These are phyloP conservation scores for Marasmius fiardii DNA, from an alignment of 1,284 basidiomycete species.

Conservation along the genomic window DNA sequence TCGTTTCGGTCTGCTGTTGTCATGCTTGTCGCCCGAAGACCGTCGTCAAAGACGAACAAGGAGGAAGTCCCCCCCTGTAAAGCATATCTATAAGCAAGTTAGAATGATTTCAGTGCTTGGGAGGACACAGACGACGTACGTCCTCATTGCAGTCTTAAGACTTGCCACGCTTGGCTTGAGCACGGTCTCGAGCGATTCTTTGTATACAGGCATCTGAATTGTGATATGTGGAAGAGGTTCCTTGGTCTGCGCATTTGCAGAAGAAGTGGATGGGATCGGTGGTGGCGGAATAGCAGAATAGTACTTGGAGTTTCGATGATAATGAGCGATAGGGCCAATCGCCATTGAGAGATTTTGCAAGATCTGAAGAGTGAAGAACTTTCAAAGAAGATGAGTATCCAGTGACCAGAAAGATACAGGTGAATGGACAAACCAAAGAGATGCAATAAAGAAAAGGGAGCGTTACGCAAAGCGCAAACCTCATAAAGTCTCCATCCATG, in stretches of 20 bases:
- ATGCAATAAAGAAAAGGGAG: slow-evolving; percentile 70
- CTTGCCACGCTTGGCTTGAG: slow-evolving; percentile 74
- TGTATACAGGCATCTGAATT: slow-evolving; percentile 82
- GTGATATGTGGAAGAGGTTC: slow-evolving; percentile 69
- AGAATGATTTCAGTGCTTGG: slow-evolving; percentile 72
- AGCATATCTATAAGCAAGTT: slow-evolving; percentile 44
- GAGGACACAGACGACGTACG: slow-evolving; percentile 75
- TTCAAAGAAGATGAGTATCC: background rate
- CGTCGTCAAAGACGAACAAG: slow-evolving; percentile 79
- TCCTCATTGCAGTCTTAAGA: slow-evolving; percentile 83
- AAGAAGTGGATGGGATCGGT: slow-evolving; percentile 25
- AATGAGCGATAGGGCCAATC: slow-evolving; percentile 73
- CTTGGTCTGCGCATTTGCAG: slow-evolving; percentile 46
- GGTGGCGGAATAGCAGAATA: slow-evolving; percentile 61
- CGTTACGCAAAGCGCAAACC: slow-evolving; percentile 62
- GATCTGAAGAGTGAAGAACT: slow-evolving; percentile 71
- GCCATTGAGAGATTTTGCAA: slow-evolving; percentile 65
- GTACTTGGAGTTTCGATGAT: slow-evolving; percentile 67
- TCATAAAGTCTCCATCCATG: slow-evolving; percentile 59
- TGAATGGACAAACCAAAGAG: slow-evolving; percentile 47
- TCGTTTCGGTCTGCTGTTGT: slow-evolving; percentile 59
- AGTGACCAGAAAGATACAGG: background rate
- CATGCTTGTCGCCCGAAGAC: slow-evolving; percentile 51
- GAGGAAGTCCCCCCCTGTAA: slow-evolving; percentile 75
- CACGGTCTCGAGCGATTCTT: slow-evolving; percentile 62